Evolutionary conservation across 164 flowering plant genomes (phyloP), one percentile per base, ranked within the genome.

Genomic region (Magnolia kwangsiensis): DNA sequence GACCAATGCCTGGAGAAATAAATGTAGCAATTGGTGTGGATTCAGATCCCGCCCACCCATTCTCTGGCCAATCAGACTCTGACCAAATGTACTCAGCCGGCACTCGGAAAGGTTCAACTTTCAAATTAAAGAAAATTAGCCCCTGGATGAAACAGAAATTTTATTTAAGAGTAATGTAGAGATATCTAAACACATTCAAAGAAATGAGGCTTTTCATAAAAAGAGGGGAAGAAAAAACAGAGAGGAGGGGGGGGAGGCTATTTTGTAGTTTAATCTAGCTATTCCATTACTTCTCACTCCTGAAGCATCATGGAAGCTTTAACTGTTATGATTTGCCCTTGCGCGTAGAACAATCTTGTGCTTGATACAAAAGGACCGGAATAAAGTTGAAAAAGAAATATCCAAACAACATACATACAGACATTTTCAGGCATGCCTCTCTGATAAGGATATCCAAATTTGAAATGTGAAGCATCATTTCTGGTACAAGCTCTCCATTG

Each of bases 61-160:
- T 83, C 23, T 81, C 86, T 72, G 99, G 98, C 99, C 98, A 96
- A 81, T 96, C 98, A 82, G 92, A 91, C 78, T 86, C 88, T 72
- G 90, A 83, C 99, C 99, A 96, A 69, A 91, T 81, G 85, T 84
- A 89, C 21, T 85, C 87, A 68, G 89, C 76, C 58, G 78, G 84
- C 74, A 85, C 83, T 58, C 71, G 58, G 65, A 51, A 74, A 71
- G 83, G 80, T 27, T 79, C 51, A 78, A 85, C 85, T 74, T 87
- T 88, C 88, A 84, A 85, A 37, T 84, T 85, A 74, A 90, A 85
- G 80, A 90, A 96, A 67, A 85, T 63, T 81, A 96, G 86, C 45
- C 99, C 99, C 99, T 96, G 90, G 45, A 80, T 27, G 59, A 72
- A 21, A 75, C 14, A 61, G 20, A 67, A 76, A 61, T 49, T 63